Evolutionary conservation across 345 rosid species (phyloP).

Genomic region (Lepidium sativum): DNA sequence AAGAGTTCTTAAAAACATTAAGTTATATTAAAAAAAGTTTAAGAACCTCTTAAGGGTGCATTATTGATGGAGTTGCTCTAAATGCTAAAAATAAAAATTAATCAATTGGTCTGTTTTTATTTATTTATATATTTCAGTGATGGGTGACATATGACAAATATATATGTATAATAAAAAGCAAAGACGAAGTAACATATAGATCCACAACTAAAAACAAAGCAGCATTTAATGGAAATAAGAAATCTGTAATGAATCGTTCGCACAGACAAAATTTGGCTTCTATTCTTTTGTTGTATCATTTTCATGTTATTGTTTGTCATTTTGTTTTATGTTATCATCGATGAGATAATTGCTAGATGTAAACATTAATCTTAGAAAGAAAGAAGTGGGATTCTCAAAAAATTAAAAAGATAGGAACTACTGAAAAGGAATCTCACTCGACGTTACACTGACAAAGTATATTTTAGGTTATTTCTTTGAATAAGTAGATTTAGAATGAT

Average conservation of each 20-base stretch:
- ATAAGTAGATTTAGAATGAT: too few species aligned
- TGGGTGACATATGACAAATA: conserved; percentile 13
- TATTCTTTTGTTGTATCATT: background rate
- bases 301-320: background rate
- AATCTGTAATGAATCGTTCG: background rate
- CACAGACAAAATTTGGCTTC: background rate
- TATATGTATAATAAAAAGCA: background rate
- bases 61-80: too few species aligned
- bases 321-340: background rate
- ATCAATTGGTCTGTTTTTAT: background rate
- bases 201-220: background rate
- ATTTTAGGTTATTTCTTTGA: background rate
- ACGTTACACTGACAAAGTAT: background rate
- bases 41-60: too few species aligned
- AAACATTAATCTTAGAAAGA: background rate
- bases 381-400: background rate
- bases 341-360: background rate
- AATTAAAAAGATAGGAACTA: background rate
- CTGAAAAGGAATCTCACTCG: background rate
- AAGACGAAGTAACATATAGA: background rate
- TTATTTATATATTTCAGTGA: conserved; percentile 1
- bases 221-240: background rate
- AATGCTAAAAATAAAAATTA: too few species aligned
- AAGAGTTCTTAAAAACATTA: too few species aligned
- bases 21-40: too few species aligned